phyloP scores from a whole-genome alignment of 1,284 basidiomycete species.

The Ceratobasidium sp. region DNA sequence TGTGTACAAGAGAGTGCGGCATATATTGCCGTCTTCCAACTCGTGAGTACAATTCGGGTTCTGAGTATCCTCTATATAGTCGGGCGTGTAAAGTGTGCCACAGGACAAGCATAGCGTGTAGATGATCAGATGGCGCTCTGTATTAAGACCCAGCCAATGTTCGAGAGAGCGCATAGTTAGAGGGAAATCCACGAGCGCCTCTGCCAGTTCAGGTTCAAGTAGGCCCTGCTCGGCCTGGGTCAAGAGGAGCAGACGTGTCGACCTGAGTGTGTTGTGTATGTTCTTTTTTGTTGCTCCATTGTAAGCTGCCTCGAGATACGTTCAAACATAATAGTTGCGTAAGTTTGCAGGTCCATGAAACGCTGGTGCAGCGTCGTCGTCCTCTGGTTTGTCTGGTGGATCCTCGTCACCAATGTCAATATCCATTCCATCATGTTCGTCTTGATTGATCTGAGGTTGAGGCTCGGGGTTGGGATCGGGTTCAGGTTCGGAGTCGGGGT shows the following conservation, averaged over 20 bases:
- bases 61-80: not conserved
- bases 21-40: not conserved
- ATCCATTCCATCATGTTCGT: too few relatives aligned
- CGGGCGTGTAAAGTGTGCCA: not conserved
- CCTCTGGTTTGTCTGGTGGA: not conserved
- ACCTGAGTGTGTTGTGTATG: too few relatives aligned
- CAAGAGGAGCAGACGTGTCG: not conserved
- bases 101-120: slow-evolving; percentile 1
- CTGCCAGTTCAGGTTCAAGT: not conserved
- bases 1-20: not conserved
- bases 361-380: not conserved
- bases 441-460: too few relatives aligned
- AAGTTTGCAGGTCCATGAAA: not conserved
- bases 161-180: not conserved
- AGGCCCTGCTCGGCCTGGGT: not conserved
- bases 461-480: not conserved
- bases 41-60: not conserved
- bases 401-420: not conserved
- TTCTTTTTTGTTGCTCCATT: not conserved
- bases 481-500: not conserved
- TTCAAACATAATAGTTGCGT: slow-evolving; percentile 7
- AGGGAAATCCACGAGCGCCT: not conserved
- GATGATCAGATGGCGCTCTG: not conserved
- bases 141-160: not conserved
- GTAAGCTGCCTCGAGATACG: not conserved